Percentiles rank a stretch among this genome's conserved stretches.
These are phyloP conservation scores for Colletotrichum scovillei DNA, from an alignment of 2,329 filamentous ascomycete genomes.

Conservation along the genomic window DNA sequence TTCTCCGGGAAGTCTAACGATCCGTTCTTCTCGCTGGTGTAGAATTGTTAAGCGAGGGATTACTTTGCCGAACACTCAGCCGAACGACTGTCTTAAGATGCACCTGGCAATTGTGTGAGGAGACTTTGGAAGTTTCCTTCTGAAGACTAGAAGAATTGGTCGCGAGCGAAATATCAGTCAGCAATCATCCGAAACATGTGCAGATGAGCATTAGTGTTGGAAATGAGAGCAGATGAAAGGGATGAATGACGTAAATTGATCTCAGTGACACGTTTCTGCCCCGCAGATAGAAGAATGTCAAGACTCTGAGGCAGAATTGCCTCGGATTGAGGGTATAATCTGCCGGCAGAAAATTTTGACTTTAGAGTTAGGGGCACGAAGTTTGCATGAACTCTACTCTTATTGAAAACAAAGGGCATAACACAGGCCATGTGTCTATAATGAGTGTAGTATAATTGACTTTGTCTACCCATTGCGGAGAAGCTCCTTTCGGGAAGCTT, in stretches of 20 bases:
- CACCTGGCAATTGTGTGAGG: too few species aligned
- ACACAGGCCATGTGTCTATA: background rate
- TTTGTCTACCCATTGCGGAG: slow-evolving; percentile 16
- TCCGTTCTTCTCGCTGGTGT: background rate
- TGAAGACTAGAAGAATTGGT: background rate
- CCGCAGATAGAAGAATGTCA: background rate
- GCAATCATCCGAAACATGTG: background rate
- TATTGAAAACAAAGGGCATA: background rate
- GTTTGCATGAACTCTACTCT: slow-evolving; percentile 6
- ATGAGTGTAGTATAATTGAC: slow-evolving; percentile 2
- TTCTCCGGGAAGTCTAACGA: background rate
- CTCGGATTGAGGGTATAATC: slow-evolving; percentile 2
- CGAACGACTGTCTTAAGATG: background rate
- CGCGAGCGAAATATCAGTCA: background rate
- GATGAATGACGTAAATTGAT: background rate
- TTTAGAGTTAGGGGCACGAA: background rate
- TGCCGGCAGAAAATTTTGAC: background rate
- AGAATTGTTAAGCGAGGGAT: too few species aligned
- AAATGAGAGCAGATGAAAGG: background rate
- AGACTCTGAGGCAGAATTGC: background rate
- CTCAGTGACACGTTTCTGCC: background rate
- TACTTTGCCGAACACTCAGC: background rate
- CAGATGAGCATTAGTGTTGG: background rate
- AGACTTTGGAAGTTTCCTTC: background rate
- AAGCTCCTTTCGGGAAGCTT: background rate